Conservation (phyloP, 1,284 basidiomycete species). For the Coniferiporia weirii region DNA sequence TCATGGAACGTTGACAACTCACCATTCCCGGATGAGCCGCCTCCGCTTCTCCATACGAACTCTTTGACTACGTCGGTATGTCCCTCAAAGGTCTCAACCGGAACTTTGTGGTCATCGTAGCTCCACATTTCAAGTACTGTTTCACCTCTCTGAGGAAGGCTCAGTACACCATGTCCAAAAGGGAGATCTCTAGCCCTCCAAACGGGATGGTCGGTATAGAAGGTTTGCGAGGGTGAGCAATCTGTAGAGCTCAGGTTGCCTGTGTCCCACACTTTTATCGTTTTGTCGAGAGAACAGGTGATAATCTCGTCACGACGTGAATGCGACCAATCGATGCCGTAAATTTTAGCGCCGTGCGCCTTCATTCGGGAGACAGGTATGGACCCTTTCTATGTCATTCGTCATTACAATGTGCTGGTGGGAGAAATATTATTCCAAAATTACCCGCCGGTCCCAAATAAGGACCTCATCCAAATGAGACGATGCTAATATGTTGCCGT, state of each 20-base stretch:
- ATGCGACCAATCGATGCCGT: slow-evolving; percentile 94
- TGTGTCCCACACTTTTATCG: slow-evolving; percentile 82
- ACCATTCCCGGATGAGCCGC: slow-evolving; percentile 34
- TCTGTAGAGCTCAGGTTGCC: slow-evolving; percentile 26
- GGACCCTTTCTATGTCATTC: slow-evolving; percentile 69
- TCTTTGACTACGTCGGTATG: slow-evolving; percentile 95
- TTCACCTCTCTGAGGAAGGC: slow-evolving; percentile 86
- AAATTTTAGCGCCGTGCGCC: slow-evolving; percentile 86
- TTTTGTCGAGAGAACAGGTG: slow-evolving; percentile 89
- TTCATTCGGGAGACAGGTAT: slow-evolving; percentile 72
- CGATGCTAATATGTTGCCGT: slow-evolving; percentile 81
- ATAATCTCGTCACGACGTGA: slow-evolving; percentile 70
- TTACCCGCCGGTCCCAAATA: slow-evolving; percentile 82
- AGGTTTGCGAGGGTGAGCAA: slow-evolving; percentile 48
- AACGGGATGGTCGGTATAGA: slow-evolving; percentile 82
- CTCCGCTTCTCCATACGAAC: slow-evolving; percentile 87
- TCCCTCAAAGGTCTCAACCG: slow-evolving; percentile 80
- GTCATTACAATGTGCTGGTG: not conserved
- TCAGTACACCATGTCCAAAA: slow-evolving; percentile 87
- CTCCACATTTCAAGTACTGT: slow-evolving; percentile 84
- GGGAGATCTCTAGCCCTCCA: slow-evolving; percentile 93
- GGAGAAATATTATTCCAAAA: slow-evolving; percentile 20
- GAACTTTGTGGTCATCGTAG: slow-evolving; percentile 40
- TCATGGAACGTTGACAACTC: slow-evolving; percentile 21
- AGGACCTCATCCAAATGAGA: slow-evolving; percentile 80